Evolutionary conservation across 2,329 filamentous ascomycete genomes (phyloP).

Genomic region (Venturiaceae sp.): DNA sequence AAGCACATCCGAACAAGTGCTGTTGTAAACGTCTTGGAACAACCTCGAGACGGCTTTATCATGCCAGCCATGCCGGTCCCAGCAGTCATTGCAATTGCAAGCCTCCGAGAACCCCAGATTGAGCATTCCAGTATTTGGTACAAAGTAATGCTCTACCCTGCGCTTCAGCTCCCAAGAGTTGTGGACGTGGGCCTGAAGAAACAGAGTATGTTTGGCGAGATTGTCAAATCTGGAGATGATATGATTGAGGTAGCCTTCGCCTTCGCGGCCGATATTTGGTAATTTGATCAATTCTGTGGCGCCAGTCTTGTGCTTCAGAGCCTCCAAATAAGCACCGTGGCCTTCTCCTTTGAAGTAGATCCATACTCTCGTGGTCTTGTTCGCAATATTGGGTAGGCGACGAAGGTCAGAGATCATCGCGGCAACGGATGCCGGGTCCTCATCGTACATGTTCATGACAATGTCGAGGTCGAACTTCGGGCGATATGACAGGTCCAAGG

Average conservation of each 20-base stretch:
- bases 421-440: constrained; percentile 17
- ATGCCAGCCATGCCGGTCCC: constrained; percentile 29
- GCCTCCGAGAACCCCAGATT: constrained; percentile 28
- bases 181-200: constrained; percentile 36
- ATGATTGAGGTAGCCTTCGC: constrained; percentile 38
- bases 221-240: constrained; percentile 32
- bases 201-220: constrained; percentile 36
- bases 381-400: constrained; percentile 14
- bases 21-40: constrained; percentile 17
- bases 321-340: constrained; percentile 5
- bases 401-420: constrained; percentile 16
- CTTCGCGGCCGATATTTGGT: constrained; percentile 34
- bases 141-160: constrained; percentile 29
- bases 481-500: constrained; percentile 15
- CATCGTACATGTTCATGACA: constrained; percentile 29
- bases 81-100: constrained; percentile 30
- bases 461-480: constrained; percentile 18
- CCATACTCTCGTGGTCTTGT: constrained; percentile 12
- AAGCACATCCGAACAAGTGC: constrained; percentile 22
- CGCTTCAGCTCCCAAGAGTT: constrained; percentile 26
- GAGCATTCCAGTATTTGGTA: constrained; percentile 32
- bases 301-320: constrained; percentile 15
- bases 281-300: constrained; percentile 17
- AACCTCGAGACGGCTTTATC: constrained; percentile 31
- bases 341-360: constrained; percentile 23